Evolutionary conservation across 2,329 filamentous ascomycete species (phyloP).

Genomic region (Geosmithia putterillii): DNA sequence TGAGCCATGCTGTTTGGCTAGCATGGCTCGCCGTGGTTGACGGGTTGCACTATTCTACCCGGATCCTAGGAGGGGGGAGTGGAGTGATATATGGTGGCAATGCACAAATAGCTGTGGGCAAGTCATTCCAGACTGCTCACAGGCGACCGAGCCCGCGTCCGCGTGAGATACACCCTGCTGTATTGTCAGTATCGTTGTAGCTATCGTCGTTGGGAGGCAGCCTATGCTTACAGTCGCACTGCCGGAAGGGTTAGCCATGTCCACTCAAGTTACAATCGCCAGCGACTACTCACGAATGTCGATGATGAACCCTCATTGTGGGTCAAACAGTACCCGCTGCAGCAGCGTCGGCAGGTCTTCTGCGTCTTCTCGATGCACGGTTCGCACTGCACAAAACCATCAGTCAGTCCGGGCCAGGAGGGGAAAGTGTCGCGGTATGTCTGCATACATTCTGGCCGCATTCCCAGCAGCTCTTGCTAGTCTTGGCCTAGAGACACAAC

Average conservation of each 20-base stretch:
- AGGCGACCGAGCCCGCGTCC: slow-evolving; percentile 18
- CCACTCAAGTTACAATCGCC: neutral
- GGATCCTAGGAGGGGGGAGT: neutral
- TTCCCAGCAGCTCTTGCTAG: slow-evolving; percentile 69
- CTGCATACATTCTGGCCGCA: slow-evolving; percentile 64
- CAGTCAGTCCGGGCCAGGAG: neutral
- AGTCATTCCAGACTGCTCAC: neutral
- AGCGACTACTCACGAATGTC: slow-evolving; percentile 35
- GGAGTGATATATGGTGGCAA: neutral
- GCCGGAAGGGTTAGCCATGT: slow-evolving; percentile 13
- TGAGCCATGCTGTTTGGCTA: neutral
- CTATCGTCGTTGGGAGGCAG: neutral
- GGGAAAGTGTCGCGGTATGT: neutral
- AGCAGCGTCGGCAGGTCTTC: slow-evolving; percentile 58
- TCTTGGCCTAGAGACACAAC: slow-evolving; percentile 19
- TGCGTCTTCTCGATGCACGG: slow-evolving; percentile 64
- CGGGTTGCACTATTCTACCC: neutral
- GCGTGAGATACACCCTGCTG: slow-evolving; percentile 18
- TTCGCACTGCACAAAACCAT: slow-evolving; percentile 44
- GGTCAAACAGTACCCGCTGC: slow-evolving; percentile 68
- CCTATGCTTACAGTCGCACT: slow-evolving; percentile 33
- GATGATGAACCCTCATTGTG: slow-evolving; percentile 73
- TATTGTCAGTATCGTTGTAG: slow-evolving; percentile 1
- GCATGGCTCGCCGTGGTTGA: neutral
- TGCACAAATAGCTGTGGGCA: neutral